Percentiles rank a stretch among this genome's conserved stretches.
phyloP scores from a whole-genome alignment of 441 rosid genomes.

The Pelargonium fulgidum region DNA sequence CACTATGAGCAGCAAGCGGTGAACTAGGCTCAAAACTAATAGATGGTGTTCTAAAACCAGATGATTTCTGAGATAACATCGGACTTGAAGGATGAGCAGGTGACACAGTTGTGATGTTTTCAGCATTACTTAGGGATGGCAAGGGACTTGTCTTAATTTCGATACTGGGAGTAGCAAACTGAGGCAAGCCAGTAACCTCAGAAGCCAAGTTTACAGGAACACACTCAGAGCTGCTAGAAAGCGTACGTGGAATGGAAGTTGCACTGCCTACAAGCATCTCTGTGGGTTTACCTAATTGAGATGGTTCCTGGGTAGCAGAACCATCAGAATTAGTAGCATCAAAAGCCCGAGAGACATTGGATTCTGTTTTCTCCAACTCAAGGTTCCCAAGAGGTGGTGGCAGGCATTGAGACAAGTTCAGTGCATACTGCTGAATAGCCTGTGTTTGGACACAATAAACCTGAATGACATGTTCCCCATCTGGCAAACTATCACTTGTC shows the following conservation, averaged over 20 bases:
- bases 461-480: slow-evolving; percentile 46
- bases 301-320: slow-evolving; percentile 31
- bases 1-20: slow-evolving; percentile 31
- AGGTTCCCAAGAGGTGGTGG: slow-evolving; percentile 39
- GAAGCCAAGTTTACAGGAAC: slow-evolving; percentile 36
- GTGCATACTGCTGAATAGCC: slow-evolving; percentile 52
- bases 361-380: slow-evolving; percentile 37
- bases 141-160: slow-evolving; percentile 37
- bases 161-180: slow-evolving; percentile 25
- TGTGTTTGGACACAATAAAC: slow-evolving; percentile 49
- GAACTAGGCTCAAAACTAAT: slow-evolving; percentile 27
- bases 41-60: slow-evolving; percentile 46
- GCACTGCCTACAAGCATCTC: slow-evolving; percentile 28
- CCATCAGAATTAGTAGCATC: slow-evolving; percentile 29
- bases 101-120: slow-evolving; percentile 28
- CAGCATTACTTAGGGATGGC: slow-evolving; percentile 32
- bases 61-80: slow-evolving; percentile 39
- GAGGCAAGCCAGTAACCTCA: slow-evolving; percentile 33
- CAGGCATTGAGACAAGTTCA: slow-evolving; percentile 44
- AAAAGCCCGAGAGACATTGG: slow-evolving; percentile 24
- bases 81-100: slow-evolving; percentile 56
- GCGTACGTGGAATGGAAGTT: slow-evolving; percentile 20
- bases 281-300: slow-evolving; percentile 31
- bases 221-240: slow-evolving; percentile 30
- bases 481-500: slow-evolving; percentile 41